Evolutionary conservation across 208 protist species (phyloP).

Genomic region (Wallacemonas sp.): DNA sequence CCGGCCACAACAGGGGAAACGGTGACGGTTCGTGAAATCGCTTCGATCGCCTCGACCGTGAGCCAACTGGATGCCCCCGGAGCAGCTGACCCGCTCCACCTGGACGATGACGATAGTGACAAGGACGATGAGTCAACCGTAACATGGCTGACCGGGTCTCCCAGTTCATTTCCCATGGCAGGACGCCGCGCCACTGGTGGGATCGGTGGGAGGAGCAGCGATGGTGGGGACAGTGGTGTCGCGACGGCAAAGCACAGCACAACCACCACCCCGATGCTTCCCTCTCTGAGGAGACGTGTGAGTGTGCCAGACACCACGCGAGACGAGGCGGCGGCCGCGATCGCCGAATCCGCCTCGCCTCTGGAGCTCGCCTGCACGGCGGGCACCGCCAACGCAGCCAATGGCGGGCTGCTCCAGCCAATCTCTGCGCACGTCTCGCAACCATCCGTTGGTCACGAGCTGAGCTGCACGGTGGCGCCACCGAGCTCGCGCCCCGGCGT

Average conservation of each 20-base stretch:
- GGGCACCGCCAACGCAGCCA: not conserved
- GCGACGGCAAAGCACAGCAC: not conserved
- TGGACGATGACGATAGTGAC: not conserved
- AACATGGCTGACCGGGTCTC: not conserved
- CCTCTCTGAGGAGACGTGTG: not conserved
- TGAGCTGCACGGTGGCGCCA: not conserved
- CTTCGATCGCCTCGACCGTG: no score
- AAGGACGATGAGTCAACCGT: constrained; percentile 1
- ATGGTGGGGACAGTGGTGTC: not conserved
- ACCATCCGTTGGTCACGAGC: not conserved
- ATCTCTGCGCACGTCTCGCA: not conserved
- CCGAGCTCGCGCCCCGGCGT: not conserved
- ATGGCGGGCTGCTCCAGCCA: not conserved
- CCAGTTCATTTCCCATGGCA: not conserved
- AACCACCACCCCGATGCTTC: not conserved
- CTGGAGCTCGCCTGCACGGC: constrained; percentile 2
- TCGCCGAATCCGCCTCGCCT: not conserved
- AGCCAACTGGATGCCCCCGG: no score
- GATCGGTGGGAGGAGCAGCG: not conserved
- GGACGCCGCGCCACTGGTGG: not conserved
- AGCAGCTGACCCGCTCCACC: no score
- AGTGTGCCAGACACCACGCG: not conserved
- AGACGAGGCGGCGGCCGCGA: not conserved
- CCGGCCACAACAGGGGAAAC: no score
- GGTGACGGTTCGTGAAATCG: no score